Evolutionary conservation across 2,329 filamentous ascomycete species (phyloP).

Genomic region (Coniochaeta ligniaria): DNA sequence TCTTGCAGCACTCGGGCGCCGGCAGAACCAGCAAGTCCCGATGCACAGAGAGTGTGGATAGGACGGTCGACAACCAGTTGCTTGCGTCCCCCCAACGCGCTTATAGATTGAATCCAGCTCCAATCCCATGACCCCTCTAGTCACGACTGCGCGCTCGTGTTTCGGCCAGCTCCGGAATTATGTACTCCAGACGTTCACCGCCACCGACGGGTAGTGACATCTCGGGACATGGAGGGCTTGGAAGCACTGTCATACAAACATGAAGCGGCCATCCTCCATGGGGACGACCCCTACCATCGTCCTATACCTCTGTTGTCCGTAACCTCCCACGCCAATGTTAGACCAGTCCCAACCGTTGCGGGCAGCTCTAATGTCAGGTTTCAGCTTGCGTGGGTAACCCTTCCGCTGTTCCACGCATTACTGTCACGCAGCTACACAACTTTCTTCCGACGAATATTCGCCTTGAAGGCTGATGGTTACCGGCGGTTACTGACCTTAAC

Average conservation of each 20-base stretch:
- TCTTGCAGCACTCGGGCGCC: slow-evolving; percentile 19
- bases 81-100: background rate
- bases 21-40: background rate
- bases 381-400: background rate
- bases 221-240: background rate
- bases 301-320: background rate
- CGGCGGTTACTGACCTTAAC: background rate
- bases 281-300: background rate
- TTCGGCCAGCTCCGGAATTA: background rate
- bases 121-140: background rate
- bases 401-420: background rate
- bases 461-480: background rate
- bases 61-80: background rate
- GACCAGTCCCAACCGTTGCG: background rate
- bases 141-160: background rate
- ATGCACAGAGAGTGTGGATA: background rate
- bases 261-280: background rate
- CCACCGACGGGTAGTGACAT: background rate
- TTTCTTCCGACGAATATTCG: slow-evolving; percentile 2
- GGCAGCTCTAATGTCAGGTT: background rate
- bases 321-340: background rate
- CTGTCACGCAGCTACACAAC: slow-evolving; percentile 1
- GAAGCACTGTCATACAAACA: background rate
- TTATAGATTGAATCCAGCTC: background rate
- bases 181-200: background rate